These are phyloP conservation scores for Leptodermis oblonga DNA, from an alignment of 257 asterid genomes.

Conservation along the genomic window DNA sequence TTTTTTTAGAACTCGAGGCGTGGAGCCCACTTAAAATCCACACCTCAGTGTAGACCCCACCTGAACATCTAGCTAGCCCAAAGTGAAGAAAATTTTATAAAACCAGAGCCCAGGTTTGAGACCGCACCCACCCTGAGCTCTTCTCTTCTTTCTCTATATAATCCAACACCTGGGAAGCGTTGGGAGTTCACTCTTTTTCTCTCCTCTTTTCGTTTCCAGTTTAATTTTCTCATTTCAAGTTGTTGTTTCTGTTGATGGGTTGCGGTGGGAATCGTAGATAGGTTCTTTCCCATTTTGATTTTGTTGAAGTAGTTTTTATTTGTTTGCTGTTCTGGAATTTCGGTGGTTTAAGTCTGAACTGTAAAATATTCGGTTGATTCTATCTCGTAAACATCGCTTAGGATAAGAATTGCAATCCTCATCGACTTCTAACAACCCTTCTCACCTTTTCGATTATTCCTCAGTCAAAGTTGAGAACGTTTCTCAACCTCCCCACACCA, in stretches of 20 bases:
- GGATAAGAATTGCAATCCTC: background rate
- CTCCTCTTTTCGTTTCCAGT: background rate
- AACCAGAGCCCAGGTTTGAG: background rate
- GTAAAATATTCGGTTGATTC: too few relatives aligned
- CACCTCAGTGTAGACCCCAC: background rate
- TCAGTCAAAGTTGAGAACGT: background rate
- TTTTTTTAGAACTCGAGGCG: background rate
- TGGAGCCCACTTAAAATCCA: conserved; percentile 4
- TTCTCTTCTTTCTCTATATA: conserved; percentile 68
- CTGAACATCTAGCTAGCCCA: background rate
- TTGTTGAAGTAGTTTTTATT: background rate
- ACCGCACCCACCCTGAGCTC: background rate
- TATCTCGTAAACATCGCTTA: conserved; percentile 13
- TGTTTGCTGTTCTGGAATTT: background rate
- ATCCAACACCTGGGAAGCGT: conserved; percentile 21
- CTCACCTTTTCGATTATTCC: background rate
- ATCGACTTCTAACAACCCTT: background rate
- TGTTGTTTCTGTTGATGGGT: background rate
- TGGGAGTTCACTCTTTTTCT: background rate
- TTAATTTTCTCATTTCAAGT: background rate
- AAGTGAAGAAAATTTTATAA: too few relatives aligned
- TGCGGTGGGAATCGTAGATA: background rate
- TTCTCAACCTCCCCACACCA: background rate
- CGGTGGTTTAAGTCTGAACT: background rate
- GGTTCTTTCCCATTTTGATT: background rate